phyloP scores from a whole-genome alignment of 192 early-diverging fungal genomes.

The Neocallimastix lanati region DNA sequence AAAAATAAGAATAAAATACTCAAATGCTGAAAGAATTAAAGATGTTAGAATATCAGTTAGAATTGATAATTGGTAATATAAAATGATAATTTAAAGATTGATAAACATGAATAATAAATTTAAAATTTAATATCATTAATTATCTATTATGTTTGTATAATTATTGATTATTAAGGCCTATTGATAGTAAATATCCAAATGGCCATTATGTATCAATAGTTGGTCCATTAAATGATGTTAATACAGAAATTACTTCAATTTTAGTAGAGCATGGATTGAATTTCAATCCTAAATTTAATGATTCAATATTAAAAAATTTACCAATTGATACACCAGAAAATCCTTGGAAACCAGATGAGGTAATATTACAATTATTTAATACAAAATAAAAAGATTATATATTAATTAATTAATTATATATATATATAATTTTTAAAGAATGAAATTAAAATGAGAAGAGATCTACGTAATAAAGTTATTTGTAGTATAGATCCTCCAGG shows the following conservation, averaged over 20 bases:
- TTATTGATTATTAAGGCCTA: constrained; percentile 14
- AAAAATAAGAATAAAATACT: constrained; percentile 55
- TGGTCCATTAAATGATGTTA: constrained; percentile 40
- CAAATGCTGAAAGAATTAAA: constrained; percentile 27
- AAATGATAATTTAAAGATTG: too few species aligned
- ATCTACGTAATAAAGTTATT: constrained; percentile 17
- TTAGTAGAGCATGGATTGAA: constrained; percentile 59
- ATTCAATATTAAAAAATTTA: constrained; percentile 44
- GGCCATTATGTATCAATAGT: constrained; percentile 56
- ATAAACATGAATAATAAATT: too few species aligned
- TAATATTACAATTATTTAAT: background rate
- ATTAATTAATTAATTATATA: background rate
- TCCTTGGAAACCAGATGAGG: constrained; percentile 30
- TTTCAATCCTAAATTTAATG: constrained; percentile 43
- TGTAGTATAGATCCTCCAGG: constrained; percentile 60
- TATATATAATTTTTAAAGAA: constrained; percentile 12
- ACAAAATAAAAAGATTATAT: background rate
- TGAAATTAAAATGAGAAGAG: constrained; percentile 12
- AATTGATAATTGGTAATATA: constrained; percentile 36
- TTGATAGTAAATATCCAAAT: constrained; percentile 50
- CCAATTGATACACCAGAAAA: constrained; percentile 23
- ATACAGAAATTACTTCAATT: constrained; percentile 57
- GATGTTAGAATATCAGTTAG: constrained; percentile 51
- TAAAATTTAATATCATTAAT: too few species aligned
- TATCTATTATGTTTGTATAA: background rate